These are phyloP conservation scores for Diddensiella caesifluorescens DNA, from an alignment of 805 yeast genomes.

Conservation along the genomic window DNA sequence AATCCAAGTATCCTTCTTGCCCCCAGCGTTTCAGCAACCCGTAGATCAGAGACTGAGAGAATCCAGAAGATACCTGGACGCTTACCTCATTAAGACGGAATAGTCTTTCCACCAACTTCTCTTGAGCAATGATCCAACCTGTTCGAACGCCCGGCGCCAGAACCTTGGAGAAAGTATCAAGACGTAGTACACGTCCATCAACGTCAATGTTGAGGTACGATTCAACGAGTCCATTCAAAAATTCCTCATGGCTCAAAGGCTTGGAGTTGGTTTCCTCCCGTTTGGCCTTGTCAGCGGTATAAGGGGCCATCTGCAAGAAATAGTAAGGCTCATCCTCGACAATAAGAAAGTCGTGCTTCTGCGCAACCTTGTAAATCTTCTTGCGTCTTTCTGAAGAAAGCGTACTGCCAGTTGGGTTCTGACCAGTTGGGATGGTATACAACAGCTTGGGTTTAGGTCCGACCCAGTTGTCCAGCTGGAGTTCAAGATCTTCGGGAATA, in stretches of 20 bases:
- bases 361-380: conserved; percentile 69
- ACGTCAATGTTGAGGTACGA: conserved; percentile 70
- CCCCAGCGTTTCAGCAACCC: conserved; percentile 84
- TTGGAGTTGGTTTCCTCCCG: conserved; percentile 19
- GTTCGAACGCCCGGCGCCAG: conserved; percentile 86
- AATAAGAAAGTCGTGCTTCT: conserved; percentile 78
- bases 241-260: conserved; percentile 51
- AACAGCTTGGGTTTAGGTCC: conserved; percentile 72
- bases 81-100: conserved; percentile 74
- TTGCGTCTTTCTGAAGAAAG: conserved; percentile 70
- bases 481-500: conserved; percentile 62
- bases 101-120: conserved; percentile 55
- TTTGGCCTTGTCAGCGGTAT: conserved; percentile 40
- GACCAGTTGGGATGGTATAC: conserved; percentile 93
- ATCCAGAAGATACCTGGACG: conserved; percentile 76
- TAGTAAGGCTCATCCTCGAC: conserved; percentile 97
- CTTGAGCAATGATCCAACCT: conserved; percentile 85
- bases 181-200: conserved; percentile 85
- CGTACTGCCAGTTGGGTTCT: conserved; percentile 95
- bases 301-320: conserved; percentile 87
- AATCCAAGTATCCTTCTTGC: conserved; percentile 78
- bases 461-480: conserved; percentile 62
- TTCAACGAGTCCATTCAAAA: conserved; percentile 61
- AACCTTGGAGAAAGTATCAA: conserved; percentile 88
- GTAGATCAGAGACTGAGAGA: conserved; percentile 64